Evolutionary conservation across 192 early-diverging fungal genomes (phyloP).

Genomic region (Haplosporangium gracile): DNA sequence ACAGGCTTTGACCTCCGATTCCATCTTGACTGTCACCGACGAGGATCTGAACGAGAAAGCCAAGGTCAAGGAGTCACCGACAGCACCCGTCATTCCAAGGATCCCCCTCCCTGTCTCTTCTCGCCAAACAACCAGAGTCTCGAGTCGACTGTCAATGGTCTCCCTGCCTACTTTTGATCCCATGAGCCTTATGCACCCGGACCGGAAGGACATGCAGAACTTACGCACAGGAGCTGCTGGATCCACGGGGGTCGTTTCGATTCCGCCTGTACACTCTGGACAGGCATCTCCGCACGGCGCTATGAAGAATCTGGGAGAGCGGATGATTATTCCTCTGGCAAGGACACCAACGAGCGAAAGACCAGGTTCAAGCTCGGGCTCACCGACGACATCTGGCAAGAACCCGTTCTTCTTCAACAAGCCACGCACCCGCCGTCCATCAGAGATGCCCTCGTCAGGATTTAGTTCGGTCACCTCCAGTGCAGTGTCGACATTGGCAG

Average conservation of each 20-base stretch:
- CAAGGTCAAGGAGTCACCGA: conserved; percentile 9
- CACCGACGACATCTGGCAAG: conserved; percentile 45
- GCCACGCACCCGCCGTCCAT: conserved; percentile 34
- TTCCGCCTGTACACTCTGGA: conserved; percentile 4
- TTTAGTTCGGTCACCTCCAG: background rate
- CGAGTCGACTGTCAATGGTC: conserved; percentile 45
- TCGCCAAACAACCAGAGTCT: conserved; percentile 29
- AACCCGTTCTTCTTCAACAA: conserved; percentile 51
- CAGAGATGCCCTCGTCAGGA: conserved; percentile 14
- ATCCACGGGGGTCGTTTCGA: background rate
- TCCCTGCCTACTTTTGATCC: conserved; percentile 43
- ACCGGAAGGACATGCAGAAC: conserved; percentile 20
- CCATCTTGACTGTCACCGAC: conserved; percentile 37
- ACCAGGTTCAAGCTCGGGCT: conserved; percentile 12
- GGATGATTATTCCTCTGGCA: conserved; percentile 35
- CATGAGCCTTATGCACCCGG: conserved; percentile 37
- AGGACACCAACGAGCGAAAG: conserved; percentile 39
- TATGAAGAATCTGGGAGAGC: conserved; percentile 9
- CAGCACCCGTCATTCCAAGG: conserved; percentile 25
- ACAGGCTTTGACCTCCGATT: conserved; percentile 38
- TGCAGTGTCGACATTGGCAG: background rate
- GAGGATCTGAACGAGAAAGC: conserved; percentile 25
- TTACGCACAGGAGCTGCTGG: background rate
- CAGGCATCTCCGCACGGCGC: conserved; percentile 1
- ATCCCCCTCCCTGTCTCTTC: conserved; percentile 30